Percentiles rank a stretch among this genome's conserved stretches.
Evolutionary conservation across 2,329 filamentous ascomycete species (phyloP).

Genomic region (Pestalotiopsis sp.): DNA sequence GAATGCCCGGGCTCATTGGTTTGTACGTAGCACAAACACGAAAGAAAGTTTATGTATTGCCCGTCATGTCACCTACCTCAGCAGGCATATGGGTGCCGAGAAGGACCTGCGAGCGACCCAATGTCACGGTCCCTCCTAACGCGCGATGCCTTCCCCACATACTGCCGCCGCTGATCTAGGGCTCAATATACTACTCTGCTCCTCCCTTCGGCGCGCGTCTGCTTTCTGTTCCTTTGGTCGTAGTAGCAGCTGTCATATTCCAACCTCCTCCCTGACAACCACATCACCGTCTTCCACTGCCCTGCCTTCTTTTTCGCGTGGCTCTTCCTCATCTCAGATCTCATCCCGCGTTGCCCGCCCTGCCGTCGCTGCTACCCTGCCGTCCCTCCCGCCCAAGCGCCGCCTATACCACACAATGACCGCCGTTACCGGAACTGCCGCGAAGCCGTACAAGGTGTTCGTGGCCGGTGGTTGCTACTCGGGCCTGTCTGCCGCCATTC

Average conservation of each 20-base stretch:
- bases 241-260: neutral
- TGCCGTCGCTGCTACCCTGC: neutral
- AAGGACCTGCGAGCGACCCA: neutral
- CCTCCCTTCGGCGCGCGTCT: slow-evolving; percentile 3
- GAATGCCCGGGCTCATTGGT: neutral
- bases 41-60: neutral
- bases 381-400: neutral
- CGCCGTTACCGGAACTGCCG: slow-evolving; percentile 6
- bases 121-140: slow-evolving; percentile 1
- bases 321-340: slow-evolving; percentile 7
- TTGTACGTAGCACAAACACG: neutral
- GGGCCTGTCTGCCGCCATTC: slow-evolving; percentile 68
- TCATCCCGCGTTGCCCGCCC: neutral
- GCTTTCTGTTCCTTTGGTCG: neutral
- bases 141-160: slow-evolving; percentile 3
- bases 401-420: neutral
- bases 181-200: slow-evolving; percentile 7
- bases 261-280: neutral
- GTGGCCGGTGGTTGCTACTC: slow-evolving; percentile 73
- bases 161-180: neutral
- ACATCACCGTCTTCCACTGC: neutral
- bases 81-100: slow-evolving; percentile 2
- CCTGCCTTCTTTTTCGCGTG: neutral
- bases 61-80: slow-evolving; percentile 6
- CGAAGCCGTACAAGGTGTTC: slow-evolving; percentile 56